Evolutionary conservation across 306 rosid species (phyloP), one percentile per base, ranked within the genome.

Genomic region (Glycine latifolia): DNA sequence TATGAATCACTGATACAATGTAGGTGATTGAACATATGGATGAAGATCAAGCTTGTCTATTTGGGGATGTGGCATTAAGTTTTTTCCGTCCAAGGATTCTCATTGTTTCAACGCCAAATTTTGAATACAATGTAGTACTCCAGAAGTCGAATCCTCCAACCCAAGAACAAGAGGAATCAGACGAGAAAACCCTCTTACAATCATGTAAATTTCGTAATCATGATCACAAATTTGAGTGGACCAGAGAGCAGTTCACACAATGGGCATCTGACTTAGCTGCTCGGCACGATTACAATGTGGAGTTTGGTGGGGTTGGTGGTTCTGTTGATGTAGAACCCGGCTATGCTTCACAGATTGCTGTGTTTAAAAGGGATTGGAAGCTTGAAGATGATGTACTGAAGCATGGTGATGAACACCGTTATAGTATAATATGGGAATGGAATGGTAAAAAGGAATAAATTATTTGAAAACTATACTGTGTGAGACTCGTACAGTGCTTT

Each of bases 21-120:
- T 73, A 95, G 99, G 99, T 95, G 47, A 95, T 95, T 75, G 99
- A 95, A 82, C 99, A 95, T 53, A 95, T 95, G 97, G 96, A 91
- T 63, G 99, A 95, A 92, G 96, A 90, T 77, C 96, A 91, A 88
- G 99, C 99, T 35, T 66, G 79, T 80, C 83, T 81, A 48, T 95
- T 93, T 61, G 99, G 99, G 58, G 79, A 95, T 37, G 89, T 88
- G 87, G 96, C 89, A 53, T 73, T 95, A 71, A 85, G 93, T 56
- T 88, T 8, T 73, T 95, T 93, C 35, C 26, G 85, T 47, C 99
- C 99, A 5, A 88, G 84, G 85, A 87, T 93, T 89, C 97, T 95
- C 62, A 91, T 95, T 58, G 91, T 95, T 76, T 95, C 99, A 3
- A 95, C 99, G 0, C 99, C 99, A 48, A 95, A 95, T 89, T 95